These are phyloP conservation scores for Croton setiger DNA, from an alignment of 441 rosid species.

Conservation along the genomic window DNA sequence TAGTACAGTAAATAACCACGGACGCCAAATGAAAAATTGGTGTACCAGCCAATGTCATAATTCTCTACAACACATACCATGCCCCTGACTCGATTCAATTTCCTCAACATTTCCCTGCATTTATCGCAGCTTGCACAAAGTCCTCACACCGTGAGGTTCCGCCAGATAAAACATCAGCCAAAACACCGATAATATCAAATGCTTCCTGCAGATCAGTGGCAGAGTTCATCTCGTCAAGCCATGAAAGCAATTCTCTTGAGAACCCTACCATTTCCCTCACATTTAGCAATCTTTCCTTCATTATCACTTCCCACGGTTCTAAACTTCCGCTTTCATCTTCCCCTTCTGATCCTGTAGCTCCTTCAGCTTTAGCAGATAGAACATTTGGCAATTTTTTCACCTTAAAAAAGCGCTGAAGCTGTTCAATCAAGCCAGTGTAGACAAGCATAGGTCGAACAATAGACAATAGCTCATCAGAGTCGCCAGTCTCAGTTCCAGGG, in stretches of 20 bases:
- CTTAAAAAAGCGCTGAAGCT: slow-evolving; percentile 85
- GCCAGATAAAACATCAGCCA: slow-evolving; percentile 74
- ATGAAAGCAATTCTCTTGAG: slow-evolving; percentile 82
- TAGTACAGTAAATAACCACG: background rate
- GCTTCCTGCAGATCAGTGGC: slow-evolving; percentile 89
- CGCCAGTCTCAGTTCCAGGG: slow-evolving; percentile 35
- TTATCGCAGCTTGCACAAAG: slow-evolving; percentile 73
- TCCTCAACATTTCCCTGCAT: slow-evolving; percentile 55
- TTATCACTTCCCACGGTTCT: slow-evolving; percentile 83
- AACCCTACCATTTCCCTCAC: slow-evolving; percentile 86
- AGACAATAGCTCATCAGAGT: slow-evolving; percentile 57
- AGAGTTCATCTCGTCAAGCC: slow-evolving; percentile 87
- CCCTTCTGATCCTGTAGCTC: slow-evolving; percentile 33
- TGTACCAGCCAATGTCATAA: background rate
- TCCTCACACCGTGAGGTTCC: slow-evolving; percentile 70
- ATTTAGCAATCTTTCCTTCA: slow-evolving; percentile 77
- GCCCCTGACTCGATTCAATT: slow-evolving; percentile 19
- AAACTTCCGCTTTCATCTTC: slow-evolving; percentile 50
- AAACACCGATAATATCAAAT: slow-evolving; percentile 78
- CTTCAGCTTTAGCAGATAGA: slow-evolving; percentile 39
- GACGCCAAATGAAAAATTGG: background rate
- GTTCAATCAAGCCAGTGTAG: slow-evolving; percentile 94
- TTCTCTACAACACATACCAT: slow-evolving; percentile 11
- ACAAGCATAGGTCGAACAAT: slow-evolving; percentile 88
- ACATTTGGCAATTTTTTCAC: slow-evolving; percentile 45